A percentile compares a stretch with the other conserved stretches of the same genome.
Conservation (phyloP, 345 rosid genomes). For the Schrenkiella parvula region DNA sequence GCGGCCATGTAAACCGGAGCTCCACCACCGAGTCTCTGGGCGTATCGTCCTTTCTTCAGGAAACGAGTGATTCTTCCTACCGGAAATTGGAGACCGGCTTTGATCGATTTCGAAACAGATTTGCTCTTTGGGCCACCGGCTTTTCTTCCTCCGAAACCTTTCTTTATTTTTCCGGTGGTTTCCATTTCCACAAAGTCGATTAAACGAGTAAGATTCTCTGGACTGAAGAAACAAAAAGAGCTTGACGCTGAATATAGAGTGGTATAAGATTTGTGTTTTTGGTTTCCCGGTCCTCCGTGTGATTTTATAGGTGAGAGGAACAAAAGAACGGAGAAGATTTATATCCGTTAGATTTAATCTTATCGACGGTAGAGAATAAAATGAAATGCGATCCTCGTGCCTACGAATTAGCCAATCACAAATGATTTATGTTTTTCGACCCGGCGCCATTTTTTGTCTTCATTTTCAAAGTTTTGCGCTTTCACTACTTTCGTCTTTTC, state of each 20-base stretch:
- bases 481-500: too few relatives aligned
- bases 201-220: neutral
- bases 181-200: conserved; percentile 37
- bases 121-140: conserved; percentile 76
- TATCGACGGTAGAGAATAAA: conserved; percentile 5
- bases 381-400: neutral
- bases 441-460: neutral
- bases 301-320: neutral
- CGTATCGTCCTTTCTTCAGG: conserved; percentile 70
- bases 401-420: neutral
- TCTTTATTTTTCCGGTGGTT: conserved; percentile 54
- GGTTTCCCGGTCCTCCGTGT: neutral
- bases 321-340: too few relatives aligned
- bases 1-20: conserved; percentile 91
- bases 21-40: conserved; percentile 69
- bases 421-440: neutral
- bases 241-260: neutral
- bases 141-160: conserved; percentile 77
- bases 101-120: conserved; percentile 64
- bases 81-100: conserved; percentile 82
- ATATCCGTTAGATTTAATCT: neutral
- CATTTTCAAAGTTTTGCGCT: neutral
- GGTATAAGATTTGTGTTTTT: neutral
- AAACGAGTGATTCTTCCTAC: conserved; percentile 84
- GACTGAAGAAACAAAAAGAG: neutral